These are phyloP conservation scores for Blumeria graminis DNA, from an alignment of 2,329 filamentous ascomycete genomes.

Conservation along the genomic window DNA sequence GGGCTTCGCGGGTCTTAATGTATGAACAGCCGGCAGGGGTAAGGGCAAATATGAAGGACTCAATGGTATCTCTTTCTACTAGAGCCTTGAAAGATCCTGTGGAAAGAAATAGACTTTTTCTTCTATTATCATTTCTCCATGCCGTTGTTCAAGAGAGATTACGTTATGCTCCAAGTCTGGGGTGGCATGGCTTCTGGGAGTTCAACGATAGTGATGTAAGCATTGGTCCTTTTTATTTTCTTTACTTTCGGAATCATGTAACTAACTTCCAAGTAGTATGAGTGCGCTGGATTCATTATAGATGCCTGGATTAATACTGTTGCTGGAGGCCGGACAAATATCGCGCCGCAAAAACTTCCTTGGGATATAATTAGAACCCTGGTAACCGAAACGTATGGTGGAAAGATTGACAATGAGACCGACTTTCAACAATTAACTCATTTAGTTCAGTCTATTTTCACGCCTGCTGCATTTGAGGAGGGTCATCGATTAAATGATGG, in stretches of 20 bases:
- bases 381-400: slow-evolving; percentile 84
- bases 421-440: slow-evolving; percentile 54
- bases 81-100: slow-evolving; percentile 62
- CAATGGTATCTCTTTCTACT: slow-evolving; percentile 57
- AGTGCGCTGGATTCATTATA: slow-evolving; percentile 89
- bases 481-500: slow-evolving; percentile 71
- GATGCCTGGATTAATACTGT: slow-evolving; percentile 79
- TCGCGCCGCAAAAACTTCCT: slow-evolving; percentile 79
- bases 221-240: slow-evolving; percentile 11
- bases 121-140: slow-evolving; percentile 81
- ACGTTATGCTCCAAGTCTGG: slow-evolving; percentile 76
- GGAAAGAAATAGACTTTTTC: slow-evolving; percentile 71
- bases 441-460: slow-evolving; percentile 58
- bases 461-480: slow-evolving; percentile 72
- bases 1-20: slow-evolving; percentile 83
- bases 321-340: slow-evolving; percentile 68
- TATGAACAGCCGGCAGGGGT: slow-evolving; percentile 97
- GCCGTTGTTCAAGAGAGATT: slow-evolving; percentile 88
- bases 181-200: slow-evolving; percentile 99
- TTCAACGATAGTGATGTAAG: slow-evolving; percentile 98
- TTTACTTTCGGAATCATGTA: slow-evolving; percentile 16
- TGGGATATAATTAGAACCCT: slow-evolving; percentile 90
- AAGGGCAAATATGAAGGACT: slow-evolving; percentile 96
- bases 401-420: slow-evolving; percentile 80
- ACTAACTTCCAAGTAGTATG: slow-evolving; percentile 38